phyloP scores from a whole-genome alignment of 768 basidiomycete species.

The Tricholoma flavovirens region DNA sequence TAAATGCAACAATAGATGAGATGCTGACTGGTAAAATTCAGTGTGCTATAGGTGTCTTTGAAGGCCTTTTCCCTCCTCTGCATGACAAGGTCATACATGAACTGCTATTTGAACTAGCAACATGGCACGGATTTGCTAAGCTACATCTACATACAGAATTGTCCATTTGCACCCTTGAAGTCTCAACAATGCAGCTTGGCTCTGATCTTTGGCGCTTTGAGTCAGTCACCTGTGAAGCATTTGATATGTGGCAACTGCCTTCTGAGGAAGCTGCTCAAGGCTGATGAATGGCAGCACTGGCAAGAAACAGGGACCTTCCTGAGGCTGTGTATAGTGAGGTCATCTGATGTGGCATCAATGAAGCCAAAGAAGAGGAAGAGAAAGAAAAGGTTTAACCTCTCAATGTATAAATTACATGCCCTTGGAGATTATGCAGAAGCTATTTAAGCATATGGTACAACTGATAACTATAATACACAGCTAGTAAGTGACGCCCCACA shows the following conservation, averaged over 20 bases:
- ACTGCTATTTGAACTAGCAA: constrained; percentile 1
- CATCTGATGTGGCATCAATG: not conserved
- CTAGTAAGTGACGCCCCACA: constrained; percentile 18
- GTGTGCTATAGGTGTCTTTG: not conserved
- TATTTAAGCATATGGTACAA: constrained; percentile 25
- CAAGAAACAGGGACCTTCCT: no score
- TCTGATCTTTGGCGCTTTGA: not conserved
- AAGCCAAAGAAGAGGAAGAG: not conserved
- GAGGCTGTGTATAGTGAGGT: no score
- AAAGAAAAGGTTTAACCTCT: constrained; percentile 16
- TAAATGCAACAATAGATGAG: no score
- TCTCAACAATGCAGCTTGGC: not conserved
- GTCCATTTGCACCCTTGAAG: constrained; percentile 1
- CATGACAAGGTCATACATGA: not conserved
- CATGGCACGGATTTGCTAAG: constrained; percentile 9
- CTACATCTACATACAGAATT: constrained; percentile 3
- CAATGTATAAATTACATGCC: constrained; percentile 28
- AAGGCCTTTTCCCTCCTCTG: not conserved
- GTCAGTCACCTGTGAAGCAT: not conserved
- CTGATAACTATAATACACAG: constrained; percentile 19
- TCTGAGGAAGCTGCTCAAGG: constrained; percentile 8
- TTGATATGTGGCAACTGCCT: constrained; percentile 7
- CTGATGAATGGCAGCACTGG: not conserved
- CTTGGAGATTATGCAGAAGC: constrained; percentile 25
- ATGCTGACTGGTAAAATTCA: not conserved